Conservation (phyloP, 495 filamentous ascomycete genomes). For the Extremus antarcticus region DNA sequence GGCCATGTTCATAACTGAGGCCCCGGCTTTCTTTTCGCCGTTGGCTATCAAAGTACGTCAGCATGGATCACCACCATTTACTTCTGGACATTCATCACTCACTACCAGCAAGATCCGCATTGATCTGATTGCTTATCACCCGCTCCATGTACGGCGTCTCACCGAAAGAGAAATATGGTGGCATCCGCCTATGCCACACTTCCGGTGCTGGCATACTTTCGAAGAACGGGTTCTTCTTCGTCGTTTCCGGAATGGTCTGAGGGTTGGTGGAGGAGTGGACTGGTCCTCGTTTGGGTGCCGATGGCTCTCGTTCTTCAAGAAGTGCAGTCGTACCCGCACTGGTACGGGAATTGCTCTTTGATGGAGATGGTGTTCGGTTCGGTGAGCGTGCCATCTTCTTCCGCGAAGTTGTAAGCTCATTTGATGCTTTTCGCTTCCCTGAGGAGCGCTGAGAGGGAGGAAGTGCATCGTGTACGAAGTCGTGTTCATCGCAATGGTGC, state of each 20-base stretch:
- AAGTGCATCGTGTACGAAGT: background rate
- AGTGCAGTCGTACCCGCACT: background rate
- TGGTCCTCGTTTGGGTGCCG: background rate
- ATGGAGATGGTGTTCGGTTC: too few relatives aligned
- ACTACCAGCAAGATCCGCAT: slow-evolving; percentile 11
- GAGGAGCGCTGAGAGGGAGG: background rate
- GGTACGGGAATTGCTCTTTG: too few relatives aligned
- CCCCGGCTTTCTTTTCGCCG: too few relatives aligned
- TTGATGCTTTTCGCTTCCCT: background rate
- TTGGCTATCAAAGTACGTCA: too few relatives aligned
- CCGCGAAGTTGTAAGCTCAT: background rate
- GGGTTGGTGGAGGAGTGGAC: background rate
- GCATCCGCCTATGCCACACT: slow-evolving; percentile 15
- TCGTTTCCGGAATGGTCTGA: background rate
- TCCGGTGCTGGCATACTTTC: slow-evolving; percentile 11
- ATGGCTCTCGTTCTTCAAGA: background rate
- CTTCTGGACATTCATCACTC: too few relatives aligned
- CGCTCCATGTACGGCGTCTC: slow-evolving; percentile 12
- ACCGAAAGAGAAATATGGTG: slow-evolving; percentile 14
- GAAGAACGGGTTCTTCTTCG: slow-evolving; percentile 13
- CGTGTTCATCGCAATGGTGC: background rate
- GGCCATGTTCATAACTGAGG: too few relatives aligned
- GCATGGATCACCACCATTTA: too few relatives aligned
- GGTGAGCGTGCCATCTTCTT: background rate
- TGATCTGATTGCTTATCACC: slow-evolving; percentile 9